Evolutionary conservation across 75 land plant species (phyloP).

Genomic region (Sequoia sempervirens): DNA sequence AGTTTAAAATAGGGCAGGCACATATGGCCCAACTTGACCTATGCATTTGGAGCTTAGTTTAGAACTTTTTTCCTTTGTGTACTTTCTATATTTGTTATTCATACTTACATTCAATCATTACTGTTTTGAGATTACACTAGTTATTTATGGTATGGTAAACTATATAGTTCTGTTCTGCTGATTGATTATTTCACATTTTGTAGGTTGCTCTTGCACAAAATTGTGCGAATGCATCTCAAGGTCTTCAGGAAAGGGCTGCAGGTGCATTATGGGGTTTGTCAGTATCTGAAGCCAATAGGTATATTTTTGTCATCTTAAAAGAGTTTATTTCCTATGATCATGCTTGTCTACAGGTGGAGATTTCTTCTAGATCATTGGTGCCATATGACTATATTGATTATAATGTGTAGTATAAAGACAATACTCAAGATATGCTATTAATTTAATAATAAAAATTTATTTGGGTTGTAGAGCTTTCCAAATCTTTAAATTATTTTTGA

Average conservation of each 20-base stretch:
- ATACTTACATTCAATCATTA: neutral
- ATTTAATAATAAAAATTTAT: neutral
- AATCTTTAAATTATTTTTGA: neutral
- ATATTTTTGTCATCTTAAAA: slow-evolving; percentile 1
- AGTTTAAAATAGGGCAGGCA: neutral
- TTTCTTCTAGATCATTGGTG: neutral
- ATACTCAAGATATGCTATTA: neutral
- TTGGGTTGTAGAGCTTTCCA: neutral
- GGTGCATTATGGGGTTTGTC: slow-evolving; percentile 99
- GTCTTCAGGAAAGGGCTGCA: slow-evolving; percentile 97
- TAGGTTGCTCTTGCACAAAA: slow-evolving; percentile 87
- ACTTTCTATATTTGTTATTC: neutral
- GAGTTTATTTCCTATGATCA: neutral
- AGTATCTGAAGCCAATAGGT: slow-evolving; percentile 97
- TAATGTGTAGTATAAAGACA: neutral
- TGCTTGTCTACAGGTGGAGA: neutral
- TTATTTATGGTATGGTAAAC: neutral
- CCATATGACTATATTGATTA: neutral
- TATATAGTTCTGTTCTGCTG: neutral
- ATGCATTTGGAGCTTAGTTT: neutral
- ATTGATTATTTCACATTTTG: slow-evolving; percentile 1
- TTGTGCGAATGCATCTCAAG: slow-evolving; percentile 86
- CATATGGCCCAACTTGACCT: neutral
- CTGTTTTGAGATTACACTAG: neutral
- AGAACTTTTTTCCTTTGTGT: neutral